Evolutionary conservation across 352 stramenopile genomes (phyloP), one percentile per base, ranked within the genome.

Genomic region (Nothophytophthora sp.): DNA sequence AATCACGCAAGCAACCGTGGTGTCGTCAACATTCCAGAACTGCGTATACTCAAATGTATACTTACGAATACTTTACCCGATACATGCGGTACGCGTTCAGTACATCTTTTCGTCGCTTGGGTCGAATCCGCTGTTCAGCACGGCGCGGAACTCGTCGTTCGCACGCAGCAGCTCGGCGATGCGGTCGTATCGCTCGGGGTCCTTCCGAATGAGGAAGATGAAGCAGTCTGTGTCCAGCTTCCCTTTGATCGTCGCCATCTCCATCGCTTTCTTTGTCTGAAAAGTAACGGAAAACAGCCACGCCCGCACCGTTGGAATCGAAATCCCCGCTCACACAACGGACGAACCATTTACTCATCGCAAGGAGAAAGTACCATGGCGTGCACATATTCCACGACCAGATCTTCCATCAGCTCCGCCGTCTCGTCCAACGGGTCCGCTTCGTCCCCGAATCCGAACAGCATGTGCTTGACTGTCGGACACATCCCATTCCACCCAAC

Each of bases 151-250:
- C 60, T 93, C 79, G 65, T 93, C 85, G 66, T 95, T 95, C 4
- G 85, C 85, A 35, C 76, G 81, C 44, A 95, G 55, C 19, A 95
- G 56, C 57, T 95, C 81, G 10, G 83, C 80, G 47, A 92, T 86
- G 40, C 86, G 81, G 39, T 90, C 80, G 57, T 92, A 90, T 9
- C 68, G 76, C 60, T 94, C 82, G 1, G 79, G 70, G 53, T 95
- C 76, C 45, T 95, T 95, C 40, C 81, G 86, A 54, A 95, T 87
- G n/a, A 90, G 63, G 41, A 95, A 94, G 41, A 91, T 91, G 56
- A 95, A 92, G 63, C 86, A 95, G 60, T 95, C 86, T 22, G 81
- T 88, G 53, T 95, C 86, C 20, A 95, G 57, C 37, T 94, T 93
- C 39, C 83, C 86, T 57, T 92, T 91, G 60, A 92, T 67, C n/a